Conservation (phyloP, 2,329 filamentous ascomycete genomes). For the Fusarium nanum region DNA sequence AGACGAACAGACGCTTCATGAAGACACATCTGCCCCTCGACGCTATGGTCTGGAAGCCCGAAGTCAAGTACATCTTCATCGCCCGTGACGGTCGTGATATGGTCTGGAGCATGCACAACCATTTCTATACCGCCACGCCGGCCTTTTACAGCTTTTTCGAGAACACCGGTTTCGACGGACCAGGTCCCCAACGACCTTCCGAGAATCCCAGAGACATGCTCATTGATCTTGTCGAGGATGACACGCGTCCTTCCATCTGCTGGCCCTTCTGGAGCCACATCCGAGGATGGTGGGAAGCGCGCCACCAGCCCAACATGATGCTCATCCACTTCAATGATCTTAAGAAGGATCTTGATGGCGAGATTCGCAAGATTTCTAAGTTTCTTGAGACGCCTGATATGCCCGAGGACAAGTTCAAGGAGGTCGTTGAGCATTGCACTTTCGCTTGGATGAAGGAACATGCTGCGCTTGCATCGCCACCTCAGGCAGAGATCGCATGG, state of each 20-base stretch:
- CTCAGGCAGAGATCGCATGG: slow-evolving; percentile 11
- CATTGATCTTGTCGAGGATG: neutral
- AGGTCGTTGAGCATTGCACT: slow-evolving; percentile 1
- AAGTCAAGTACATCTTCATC: slow-evolving; percentile 24
- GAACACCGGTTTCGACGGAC: neutral
- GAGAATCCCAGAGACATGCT: slow-evolving; percentile 2
- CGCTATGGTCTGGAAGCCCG: neutral
- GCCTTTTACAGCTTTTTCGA: slow-evolving; percentile 10
- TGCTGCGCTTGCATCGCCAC: neutral
- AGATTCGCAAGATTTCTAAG: neutral
- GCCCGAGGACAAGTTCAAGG: slow-evolving; percentile 9
- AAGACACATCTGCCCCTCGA: slow-evolving; percentile 18
- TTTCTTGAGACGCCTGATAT: neutral
- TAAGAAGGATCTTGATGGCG: slow-evolving; percentile 1
- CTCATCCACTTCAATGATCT: slow-evolving; percentile 18
- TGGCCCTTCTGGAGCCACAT: slow-evolving; percentile 28
- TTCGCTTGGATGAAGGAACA: slow-evolving; percentile 29
- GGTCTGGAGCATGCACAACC: slow-evolving; percentile 16
- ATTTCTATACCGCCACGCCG: slow-evolving; percentile 7
- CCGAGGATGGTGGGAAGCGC: slow-evolving; percentile 13
- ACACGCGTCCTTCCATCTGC: neutral
- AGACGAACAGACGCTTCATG: slow-evolving; percentile 11
- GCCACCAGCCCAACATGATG: neutral
- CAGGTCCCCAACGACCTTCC: neutral
- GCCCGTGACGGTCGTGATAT: slow-evolving; percentile 14